Base-by-base conservation (phyloP, 176 grass and related monocot genomes). In the Oryza officinalis region DNA sequence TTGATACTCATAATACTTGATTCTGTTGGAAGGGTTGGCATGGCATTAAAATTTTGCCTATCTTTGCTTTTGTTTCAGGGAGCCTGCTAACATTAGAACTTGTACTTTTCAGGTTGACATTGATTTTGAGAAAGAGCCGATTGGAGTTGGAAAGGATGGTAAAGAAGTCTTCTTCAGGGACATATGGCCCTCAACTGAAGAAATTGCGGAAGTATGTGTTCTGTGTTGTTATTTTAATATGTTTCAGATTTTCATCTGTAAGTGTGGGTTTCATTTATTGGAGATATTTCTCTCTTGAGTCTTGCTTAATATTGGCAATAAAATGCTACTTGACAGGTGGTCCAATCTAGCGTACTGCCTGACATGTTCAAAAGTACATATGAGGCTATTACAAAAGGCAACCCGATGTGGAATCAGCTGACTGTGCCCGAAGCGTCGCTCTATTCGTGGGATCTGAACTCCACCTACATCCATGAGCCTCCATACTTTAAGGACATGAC, bases 111-210 rank as follows among this genome's bases (percentile, higher is more conserved):
- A 99, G 96, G 96, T 99, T 76, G 87, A 96, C 52, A 99, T 99
- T 86, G 96, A 99, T 87, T 99, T 99, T 89, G 93, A 99, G 83
- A 96, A 81, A 64, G 93, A 99, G 79, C 91, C 96, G 50, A 99
- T 99, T 87, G 96, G 96, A 43, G 40, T 90, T 15, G 91, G 91
- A 57, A 99, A 99, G 77, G 87, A 99, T 65, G 91, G 93, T 45
- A 94, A 94, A 71, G 86, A 92, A 69, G 83, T 99, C 30, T 99
- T 78, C 78, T 95, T 99, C 77, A 92, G 80, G 85, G 96, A 99
- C 87, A 90, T 99, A 88, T 99, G 96, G 96, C 96, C 96, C 77
- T 90, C 91, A 22, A 96, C 82, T 65, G 96, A 99, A 91, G 96
- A 99, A 93, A 92, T 99, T 78, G 89, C 91, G 22, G 27, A 90